Evolutionary conservation across 345 rosid species (phyloP).

Genomic region (Gossypium australe): DNA sequence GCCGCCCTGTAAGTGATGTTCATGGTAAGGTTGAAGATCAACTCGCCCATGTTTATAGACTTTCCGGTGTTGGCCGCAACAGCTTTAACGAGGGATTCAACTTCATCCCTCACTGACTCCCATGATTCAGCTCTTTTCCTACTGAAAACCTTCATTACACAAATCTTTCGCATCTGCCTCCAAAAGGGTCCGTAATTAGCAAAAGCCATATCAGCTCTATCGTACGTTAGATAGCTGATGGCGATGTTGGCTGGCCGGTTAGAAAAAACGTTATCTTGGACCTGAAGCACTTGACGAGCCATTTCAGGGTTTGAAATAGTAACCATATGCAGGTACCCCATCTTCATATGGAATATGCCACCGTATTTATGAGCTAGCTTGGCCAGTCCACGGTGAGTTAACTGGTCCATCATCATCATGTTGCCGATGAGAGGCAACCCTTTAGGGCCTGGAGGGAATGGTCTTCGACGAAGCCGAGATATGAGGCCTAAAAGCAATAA

Average conservation of each 20-base stretch:
- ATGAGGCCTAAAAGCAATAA: slow-evolving; percentile 34
- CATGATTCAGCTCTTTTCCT: slow-evolving; percentile 91
- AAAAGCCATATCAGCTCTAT: slow-evolving; percentile 93
- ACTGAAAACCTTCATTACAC: slow-evolving; percentile 86
- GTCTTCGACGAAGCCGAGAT: slow-evolving; percentile 37
- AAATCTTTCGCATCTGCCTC: slow-evolving; percentile 96
- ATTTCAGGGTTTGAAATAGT: slow-evolving; percentile 62
- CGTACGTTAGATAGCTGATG: slow-evolving; percentile 72
- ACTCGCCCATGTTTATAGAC: slow-evolving; percentile 65
- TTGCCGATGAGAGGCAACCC: slow-evolving; percentile 84
- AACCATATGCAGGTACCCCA: slow-evolving; percentile 71
- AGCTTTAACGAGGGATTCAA: slow-evolving; percentile 37
- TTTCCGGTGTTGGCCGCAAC: slow-evolving; percentile 43
- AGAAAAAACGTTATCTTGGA: slow-evolving; percentile 76
- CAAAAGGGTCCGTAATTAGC: slow-evolving; percentile 95
- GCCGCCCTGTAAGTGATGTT: slow-evolving; percentile 83
- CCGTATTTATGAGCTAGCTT: slow-evolving; percentile 65
- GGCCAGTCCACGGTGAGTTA: slow-evolving; percentile 87
- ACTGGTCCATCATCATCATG: slow-evolving; percentile 85
- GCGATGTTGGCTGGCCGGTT: slow-evolving; percentile 84
- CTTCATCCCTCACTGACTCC: slow-evolving; percentile 89
- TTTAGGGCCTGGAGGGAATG: slow-evolving; percentile 84
- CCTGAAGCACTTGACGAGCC: slow-evolving; percentile 78
- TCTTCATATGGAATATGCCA: slow-evolving; percentile 68
- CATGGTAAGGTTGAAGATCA: slow-evolving; percentile 62